phyloP scores from a whole-genome alignment of 106 monocot species.

The Xerophyta viscosa region DNA sequence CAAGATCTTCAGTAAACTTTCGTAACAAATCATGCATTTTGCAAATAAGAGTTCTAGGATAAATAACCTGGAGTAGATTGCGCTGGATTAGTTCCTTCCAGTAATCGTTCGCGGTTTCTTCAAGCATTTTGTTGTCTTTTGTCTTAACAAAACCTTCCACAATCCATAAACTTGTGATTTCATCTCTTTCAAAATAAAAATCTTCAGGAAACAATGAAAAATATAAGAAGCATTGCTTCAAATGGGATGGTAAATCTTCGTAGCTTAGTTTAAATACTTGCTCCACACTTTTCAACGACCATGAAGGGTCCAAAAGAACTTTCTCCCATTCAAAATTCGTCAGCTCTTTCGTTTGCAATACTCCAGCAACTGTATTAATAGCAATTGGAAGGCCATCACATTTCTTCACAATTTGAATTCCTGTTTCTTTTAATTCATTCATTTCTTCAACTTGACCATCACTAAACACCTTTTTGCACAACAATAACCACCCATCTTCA shows the following conservation, averaged over 20 bases:
- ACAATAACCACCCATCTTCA: conserved; percentile 8
- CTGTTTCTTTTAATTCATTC: neutral
- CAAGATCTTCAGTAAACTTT: conserved; percentile 13
- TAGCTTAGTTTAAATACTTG: conserved; percentile 24
- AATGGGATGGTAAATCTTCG: conserved; percentile 15
- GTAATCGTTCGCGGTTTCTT: conserved; percentile 16
- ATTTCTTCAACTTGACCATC: neutral
- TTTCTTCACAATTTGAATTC: neutral
- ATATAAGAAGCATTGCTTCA: conserved; percentile 41
- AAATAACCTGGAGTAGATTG: conserved; percentile 10
- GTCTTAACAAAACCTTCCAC: conserved; percentile 26
- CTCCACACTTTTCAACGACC: conserved; percentile 12
- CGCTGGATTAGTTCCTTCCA: conserved; percentile 21
- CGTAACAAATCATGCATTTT: conserved; percentile 29
- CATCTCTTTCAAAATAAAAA: neutral
- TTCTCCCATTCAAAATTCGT: neutral
- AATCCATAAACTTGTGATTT: conserved; percentile 21
- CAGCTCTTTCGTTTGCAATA: neutral
- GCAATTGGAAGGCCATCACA: conserved; percentile 1
- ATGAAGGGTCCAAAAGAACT: conserved; percentile 7
- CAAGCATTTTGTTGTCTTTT: conserved; percentile 2
- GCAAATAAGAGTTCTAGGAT: neutral
- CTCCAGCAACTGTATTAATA: neutral
- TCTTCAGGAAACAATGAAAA: conserved; percentile 22
- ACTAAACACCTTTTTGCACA: neutral